Base-by-base conservation (phyloP, 169 alveolate species). In the Plasmodium vinckei region DNA sequence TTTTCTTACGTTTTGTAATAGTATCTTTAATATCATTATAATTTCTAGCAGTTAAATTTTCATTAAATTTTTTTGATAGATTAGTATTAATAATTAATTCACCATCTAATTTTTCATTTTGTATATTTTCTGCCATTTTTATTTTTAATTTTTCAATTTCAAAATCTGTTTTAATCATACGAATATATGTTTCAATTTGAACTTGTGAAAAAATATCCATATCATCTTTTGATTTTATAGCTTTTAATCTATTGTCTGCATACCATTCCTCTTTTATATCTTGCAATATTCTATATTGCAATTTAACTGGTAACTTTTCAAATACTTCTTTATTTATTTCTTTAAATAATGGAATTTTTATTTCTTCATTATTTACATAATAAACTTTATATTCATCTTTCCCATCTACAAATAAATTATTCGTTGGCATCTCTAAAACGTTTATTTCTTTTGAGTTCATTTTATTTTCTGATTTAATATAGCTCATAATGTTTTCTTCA, bases 81-180 rank as follows among this genome's bases (percentile, higher is more conserved):
- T 72, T 87, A 2, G 68, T 87, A 53, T 77, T 87, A 17, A 75
- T 59, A 9, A 86, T 49, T 21, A 86, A 23, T 53, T 86, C 91
- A 9, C 91, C 91, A 39, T 87, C 87, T n/a, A 33, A 61, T 33
- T 33, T 33, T 33, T 33, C 42, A 56, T 73, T 79, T 51, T 65
- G 77, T 19, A 73, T 87, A 44, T 94, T 92, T 53, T 77, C 89
- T 0, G 95, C 92, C 92, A 92, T 87, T 25, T 87, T 89, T 9
- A 79, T 93, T 57, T 94, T 95, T 63, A 95, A 71, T 60, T 77
- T 92, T 72, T 95, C 97, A n/a, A 95, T 94, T 91, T 95, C 97
- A 27, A 92, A 93, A 39, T 94, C 95, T 1, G 95, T 95, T 21
- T 91, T 94, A 10, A 94, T 89, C 75, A 93, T 94, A 63, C 96